A percentile compares a stretch with the other conserved stretches of the same genome.
These are phyloP conservation scores for Arachnomyces sp. DNA, from an alignment of 2,329 filamentous ascomycete species.

Conservation along the genomic window DNA sequence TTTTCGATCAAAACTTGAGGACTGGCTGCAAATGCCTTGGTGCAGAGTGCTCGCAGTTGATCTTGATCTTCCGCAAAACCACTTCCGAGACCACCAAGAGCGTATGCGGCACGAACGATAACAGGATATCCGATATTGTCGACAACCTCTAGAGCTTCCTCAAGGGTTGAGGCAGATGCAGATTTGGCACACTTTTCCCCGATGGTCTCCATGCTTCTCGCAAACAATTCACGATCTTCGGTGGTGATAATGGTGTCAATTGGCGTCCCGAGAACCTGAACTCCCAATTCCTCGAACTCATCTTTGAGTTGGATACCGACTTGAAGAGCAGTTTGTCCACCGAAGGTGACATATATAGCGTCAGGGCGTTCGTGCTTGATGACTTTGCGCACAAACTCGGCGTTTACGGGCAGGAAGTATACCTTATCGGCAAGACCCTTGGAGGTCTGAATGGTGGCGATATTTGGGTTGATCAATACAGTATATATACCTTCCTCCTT, in stretches of 20 bases:
- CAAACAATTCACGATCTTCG: slow-evolving; percentile 94
- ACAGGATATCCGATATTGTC: slow-evolving; percentile 92
- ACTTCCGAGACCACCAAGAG: slow-evolving; percentile 87
- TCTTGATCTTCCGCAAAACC: slow-evolving; percentile 86
- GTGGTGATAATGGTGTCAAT: slow-evolving; percentile 98
- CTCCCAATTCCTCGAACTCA: slow-evolving; percentile 85
- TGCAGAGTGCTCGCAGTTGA: slow-evolving; percentile 79
- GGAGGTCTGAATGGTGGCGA: slow-evolving; percentile 96
- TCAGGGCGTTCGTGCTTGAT: slow-evolving; percentile 91
- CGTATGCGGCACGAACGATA: slow-evolving; percentile 93
- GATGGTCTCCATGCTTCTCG: slow-evolving; percentile 96
- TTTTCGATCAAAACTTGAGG: slow-evolving; percentile 94
- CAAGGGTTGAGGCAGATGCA: slow-evolving; percentile 77
- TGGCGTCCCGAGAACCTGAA: slow-evolving; percentile 89
- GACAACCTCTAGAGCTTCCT: slow-evolving; percentile 82
- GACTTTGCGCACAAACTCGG: slow-evolving; percentile 95
- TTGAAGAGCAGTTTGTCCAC: slow-evolving; percentile 92
- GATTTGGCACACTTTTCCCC: slow-evolving; percentile 97
- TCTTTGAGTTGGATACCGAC: slow-evolving; percentile 97
- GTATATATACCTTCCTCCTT: slow-evolving; percentile 99
- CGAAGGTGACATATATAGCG: slow-evolving; percentile 95
- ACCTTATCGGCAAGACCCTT: slow-evolving; percentile 98
- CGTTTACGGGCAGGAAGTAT: slow-evolving; percentile 94
- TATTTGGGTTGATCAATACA: slow-evolving; percentile 97
- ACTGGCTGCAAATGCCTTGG: slow-evolving; percentile 89